Evolutionary conservation across 2,329 filamentous ascomycete genomes (phyloP).

Genomic region (Teratosphaeria pseudoeucalypti): DNA sequence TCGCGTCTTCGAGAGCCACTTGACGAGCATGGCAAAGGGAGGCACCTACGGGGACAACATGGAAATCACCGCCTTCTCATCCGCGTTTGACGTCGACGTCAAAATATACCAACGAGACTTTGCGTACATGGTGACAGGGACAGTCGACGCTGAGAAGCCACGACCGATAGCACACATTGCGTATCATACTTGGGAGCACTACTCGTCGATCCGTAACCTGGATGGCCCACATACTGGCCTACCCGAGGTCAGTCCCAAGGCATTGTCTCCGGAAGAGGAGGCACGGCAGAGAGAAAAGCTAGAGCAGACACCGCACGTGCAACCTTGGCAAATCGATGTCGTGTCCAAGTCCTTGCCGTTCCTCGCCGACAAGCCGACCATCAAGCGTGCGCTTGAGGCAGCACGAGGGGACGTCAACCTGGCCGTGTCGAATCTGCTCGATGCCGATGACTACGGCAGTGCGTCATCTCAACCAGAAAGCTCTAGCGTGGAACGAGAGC

Average conservation of each 20-base stretch:
- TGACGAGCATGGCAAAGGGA: constrained; percentile 49
- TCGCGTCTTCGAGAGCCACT: constrained; percentile 43
- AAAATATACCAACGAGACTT: constrained; percentile 49
- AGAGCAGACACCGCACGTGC: constrained; percentile 31
- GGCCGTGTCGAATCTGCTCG: constrained; percentile 43
- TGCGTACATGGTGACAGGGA: constrained; percentile 40
- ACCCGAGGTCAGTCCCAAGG: constrained; percentile 36
- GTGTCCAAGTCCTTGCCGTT: constrained; percentile 44
- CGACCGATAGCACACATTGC: constrained; percentile 37
- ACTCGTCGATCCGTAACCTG: constrained; percentile 54
- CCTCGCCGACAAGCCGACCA: constrained; percentile 39
- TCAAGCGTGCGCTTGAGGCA: constrained; percentile 43
- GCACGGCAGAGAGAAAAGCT: constrained; percentile 27
- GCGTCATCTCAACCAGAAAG: constrained; percentile 34
- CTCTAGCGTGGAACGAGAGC: constrained; percentile 42
- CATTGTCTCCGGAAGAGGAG: constrained; percentile 32
- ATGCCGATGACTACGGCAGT: constrained; percentile 35
- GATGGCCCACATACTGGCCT: constrained; percentile 48
- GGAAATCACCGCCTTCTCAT: constrained; percentile 57
- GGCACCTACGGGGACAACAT: constrained; percentile 57
- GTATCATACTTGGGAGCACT: constrained; percentile 51
- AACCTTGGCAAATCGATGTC: constrained; percentile 46
- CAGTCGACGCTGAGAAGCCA: constrained; percentile 17
- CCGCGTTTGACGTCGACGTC: constrained; percentile 51
- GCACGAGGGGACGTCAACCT: constrained; percentile 44